phyloP scores from a whole-genome alignment of 441 rosid species.

The Erodium moschatum region DNA sequence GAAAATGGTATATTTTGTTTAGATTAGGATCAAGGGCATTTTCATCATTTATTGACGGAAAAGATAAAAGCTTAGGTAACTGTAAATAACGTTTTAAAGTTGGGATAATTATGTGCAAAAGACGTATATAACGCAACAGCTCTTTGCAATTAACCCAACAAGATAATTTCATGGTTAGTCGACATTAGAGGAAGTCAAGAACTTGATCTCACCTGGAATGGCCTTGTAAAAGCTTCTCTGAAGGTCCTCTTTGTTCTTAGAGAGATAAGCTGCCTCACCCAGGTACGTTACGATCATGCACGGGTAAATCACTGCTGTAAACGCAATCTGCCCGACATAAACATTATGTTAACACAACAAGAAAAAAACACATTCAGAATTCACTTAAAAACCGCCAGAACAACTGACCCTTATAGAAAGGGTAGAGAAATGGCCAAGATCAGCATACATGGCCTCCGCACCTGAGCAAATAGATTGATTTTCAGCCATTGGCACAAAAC shows the following conservation, averaged over 20 bases:
- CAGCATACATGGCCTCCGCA: constrained; percentile 98
- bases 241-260: constrained; percentile 54
- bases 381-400: not conserved
- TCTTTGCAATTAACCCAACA: too few relatives aligned
- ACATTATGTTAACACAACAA: constrained; percentile 40
- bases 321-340: constrained; percentile 83
- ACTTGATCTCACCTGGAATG: constrained; percentile 55
- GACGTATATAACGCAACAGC: too few relatives aligned
- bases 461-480: constrained; percentile 36
- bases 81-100: too few relatives aligned
- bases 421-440: constrained; percentile 73
- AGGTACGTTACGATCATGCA: constrained; percentile 85
- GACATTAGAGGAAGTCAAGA: too few relatives aligned
- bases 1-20: too few relatives aligned
- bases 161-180: too few relatives aligned
- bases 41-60: too few relatives aligned
- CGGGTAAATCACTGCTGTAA: constrained; percentile 86
- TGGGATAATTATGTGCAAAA: too few relatives aligned
- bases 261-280: constrained; percentile 97
- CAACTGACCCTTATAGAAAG: not conserved
- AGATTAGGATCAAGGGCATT: too few relatives aligned
- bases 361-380: constrained; percentile 66
- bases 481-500: constrained; percentile 64
- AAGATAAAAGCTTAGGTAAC: too few relatives aligned
- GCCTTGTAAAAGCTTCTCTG: constrained; percentile 67